phyloP scores from a whole-genome alignment of 2,329 filamentous ascomycete species.

The Zymoseptoria pseudotritici region DNA sequence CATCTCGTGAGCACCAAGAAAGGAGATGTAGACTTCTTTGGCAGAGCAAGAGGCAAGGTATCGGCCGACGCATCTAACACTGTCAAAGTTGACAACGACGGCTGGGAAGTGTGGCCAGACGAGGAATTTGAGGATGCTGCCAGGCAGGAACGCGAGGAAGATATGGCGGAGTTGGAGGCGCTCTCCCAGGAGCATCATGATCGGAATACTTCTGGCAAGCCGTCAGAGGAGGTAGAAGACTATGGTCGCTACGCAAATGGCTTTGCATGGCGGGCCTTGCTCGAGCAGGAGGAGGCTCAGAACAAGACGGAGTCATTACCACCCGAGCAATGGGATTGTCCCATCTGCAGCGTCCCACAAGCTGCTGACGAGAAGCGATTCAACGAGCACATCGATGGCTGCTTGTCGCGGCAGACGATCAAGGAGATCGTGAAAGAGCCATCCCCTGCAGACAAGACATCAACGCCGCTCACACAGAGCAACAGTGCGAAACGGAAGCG shows the following conservation, averaged over 20 bases:
- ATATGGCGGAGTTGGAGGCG: constrained; percentile 54
- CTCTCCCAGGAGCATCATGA: constrained; percentile 46
- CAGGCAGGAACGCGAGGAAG: constrained; percentile 52
- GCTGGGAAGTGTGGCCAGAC: constrained; percentile 64
- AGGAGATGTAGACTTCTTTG: constrained; percentile 72
- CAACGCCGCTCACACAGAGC: constrained; percentile 7
- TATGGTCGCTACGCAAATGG: constrained; percentile 28
- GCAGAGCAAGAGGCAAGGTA: constrained; percentile 33
- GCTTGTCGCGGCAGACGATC: constrained; percentile 79
- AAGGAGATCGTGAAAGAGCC: constrained; percentile 64
- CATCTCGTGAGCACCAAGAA: constrained; percentile 82
- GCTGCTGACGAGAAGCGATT: constrained; percentile 66
- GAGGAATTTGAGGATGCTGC: constrained; percentile 58
- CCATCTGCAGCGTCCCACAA: constrained; percentile 76
- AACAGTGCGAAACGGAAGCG: constrained; percentile 24
- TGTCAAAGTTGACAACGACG: constrained; percentile 38
- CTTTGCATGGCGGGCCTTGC: constrained; percentile 26
- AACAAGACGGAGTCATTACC: constrained; percentile 6
- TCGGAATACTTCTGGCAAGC: constrained; percentile 14
- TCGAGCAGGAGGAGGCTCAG: constrained; percentile 30
- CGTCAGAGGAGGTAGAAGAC: constrained; percentile 10
- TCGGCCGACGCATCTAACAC: constrained; percentile 27
- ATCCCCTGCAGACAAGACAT: constrained; percentile 6
- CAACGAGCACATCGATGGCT: constrained; percentile 89
- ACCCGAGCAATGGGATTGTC: constrained; percentile 67